These are phyloP conservation scores for Pestalotiopsis fici DNA, from an alignment of 2,329 filamentous ascomycete genomes.

Conservation along the genomic window DNA sequence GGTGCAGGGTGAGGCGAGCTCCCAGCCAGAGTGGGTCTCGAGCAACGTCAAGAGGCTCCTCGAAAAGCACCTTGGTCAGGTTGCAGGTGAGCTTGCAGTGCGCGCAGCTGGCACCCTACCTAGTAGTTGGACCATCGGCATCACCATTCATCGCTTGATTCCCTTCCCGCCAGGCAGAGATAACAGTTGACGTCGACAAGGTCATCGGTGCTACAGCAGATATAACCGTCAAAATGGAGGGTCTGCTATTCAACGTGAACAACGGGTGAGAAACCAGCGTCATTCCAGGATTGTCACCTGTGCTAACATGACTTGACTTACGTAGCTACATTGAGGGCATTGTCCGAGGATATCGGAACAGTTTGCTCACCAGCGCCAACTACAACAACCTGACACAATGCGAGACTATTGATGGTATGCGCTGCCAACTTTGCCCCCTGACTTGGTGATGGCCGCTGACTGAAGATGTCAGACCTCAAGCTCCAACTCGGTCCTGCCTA, in stretches of 20 bases:
- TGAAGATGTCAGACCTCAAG: constrained; percentile 74
- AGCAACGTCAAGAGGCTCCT: neutral
- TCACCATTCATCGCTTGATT: neutral
- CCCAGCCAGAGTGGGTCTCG: neutral
- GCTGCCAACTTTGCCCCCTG: constrained; percentile 4
- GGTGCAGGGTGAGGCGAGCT: neutral
- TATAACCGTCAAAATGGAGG: constrained; percentile 68
- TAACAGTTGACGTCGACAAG: neutral
- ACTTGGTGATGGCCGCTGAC: neutral
- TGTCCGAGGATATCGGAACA: constrained; percentile 94
- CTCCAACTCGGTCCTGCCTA: constrained; percentile 95
- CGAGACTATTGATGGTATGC: constrained; percentile 90
- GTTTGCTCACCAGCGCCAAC: constrained; percentile 84
- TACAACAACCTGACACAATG: constrained; percentile 97
- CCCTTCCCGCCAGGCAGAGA: neutral
- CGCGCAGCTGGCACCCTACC: neutral
- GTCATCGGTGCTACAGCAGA: constrained; percentile 11
- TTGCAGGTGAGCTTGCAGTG: neutral
- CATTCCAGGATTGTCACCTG: constrained; percentile 19
- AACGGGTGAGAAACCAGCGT: constrained; percentile 65
- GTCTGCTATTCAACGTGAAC: constrained; percentile 91
- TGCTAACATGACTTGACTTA: constrained; percentile 26
- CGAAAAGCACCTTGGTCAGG: neutral
- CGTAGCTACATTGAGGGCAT: constrained; percentile 93
- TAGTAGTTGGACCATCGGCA: neutral